phyloP scores from a whole-genome alignment of 805 yeast genomes.

The Suhomyces kilbournensis region DNA sequence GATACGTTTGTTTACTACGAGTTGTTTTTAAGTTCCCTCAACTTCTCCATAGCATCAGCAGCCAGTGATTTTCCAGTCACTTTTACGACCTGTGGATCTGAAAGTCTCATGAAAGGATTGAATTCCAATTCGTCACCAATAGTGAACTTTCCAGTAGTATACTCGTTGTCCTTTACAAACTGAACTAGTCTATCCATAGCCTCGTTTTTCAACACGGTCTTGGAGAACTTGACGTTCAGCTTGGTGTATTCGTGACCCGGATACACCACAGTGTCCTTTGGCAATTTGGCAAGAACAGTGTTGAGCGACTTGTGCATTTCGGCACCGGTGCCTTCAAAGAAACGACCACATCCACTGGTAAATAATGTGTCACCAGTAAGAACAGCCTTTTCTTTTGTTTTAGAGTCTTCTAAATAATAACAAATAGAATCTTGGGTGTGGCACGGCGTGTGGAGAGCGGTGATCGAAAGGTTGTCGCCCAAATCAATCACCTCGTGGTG shows the following conservation, averaged over 20 bases:
- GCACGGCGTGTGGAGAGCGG: constrained; percentile 93
- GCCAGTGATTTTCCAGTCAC: constrained; percentile 53
- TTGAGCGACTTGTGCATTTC: constrained; percentile 78
- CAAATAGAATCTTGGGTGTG: constrained; percentile 97
- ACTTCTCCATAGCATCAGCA: constrained; percentile 62
- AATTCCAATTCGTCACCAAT: constrained; percentile 74
- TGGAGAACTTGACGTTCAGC: constrained; percentile 75
- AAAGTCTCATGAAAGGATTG: constrained; percentile 87
- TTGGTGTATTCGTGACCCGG: constrained; percentile 97
- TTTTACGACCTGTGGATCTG: constrained; percentile 58
- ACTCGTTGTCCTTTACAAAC: constrained; percentile 54
- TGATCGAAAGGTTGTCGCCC: constrained; percentile 62
- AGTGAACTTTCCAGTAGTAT: constrained; percentile 84
- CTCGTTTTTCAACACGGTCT: constrained; percentile 52
- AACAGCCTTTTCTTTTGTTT: constrained; percentile 65
- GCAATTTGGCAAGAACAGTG: constrained; percentile 54
- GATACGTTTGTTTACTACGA: constrained; percentile 8
- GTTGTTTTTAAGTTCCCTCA: constrained; percentile 76
- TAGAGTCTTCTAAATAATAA: constrained; percentile 67
- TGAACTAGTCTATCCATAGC: constrained; percentile 55
- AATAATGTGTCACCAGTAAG: constrained; percentile 96
- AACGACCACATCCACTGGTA: constrained; percentile 93
- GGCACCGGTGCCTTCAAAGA: constrained; percentile 84
- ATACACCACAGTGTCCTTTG: constrained; percentile 69
- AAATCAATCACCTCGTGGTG: constrained; percentile 59